Evolutionary conservation across 2,329 filamentous ascomycete species (phyloP), one percentile per base, ranked within the genome.

Genomic region (Alternaria hordeiaustralica): DNA sequence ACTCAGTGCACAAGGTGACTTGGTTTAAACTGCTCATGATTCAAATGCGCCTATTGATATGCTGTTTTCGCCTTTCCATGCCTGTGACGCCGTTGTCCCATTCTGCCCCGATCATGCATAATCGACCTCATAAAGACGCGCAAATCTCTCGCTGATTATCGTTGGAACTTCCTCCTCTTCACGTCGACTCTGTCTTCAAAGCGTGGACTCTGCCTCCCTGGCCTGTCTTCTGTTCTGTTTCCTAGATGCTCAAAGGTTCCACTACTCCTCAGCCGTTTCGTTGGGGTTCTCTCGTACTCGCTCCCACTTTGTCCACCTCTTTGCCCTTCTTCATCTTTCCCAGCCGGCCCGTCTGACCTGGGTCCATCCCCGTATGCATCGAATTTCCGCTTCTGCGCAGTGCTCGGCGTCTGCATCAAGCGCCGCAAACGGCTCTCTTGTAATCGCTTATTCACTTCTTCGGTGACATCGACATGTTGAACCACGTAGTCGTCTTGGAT

Each of bases 321-420:
- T 47, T 54, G 61, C 18, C 54, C 47, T 15, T 69, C 66, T 18
- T 66, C 63, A 12, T 71, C 73, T 10, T 57, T 60, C 2, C 70
- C 71, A 18, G 53, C 64, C 4, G 66, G 61, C 23, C 63, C 70
- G 11, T 65, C 73, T 60, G 69, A 65, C 15, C 45, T 65, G 5
- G 66, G 61, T 11, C 69, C 69, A n/a, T 71, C 69, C 30, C 73
- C 75, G 21, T 74, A 70, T 5, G 67, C 69, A 51, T 75, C 64
- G 54, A 69, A 74, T 63, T 78, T 78, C 44, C 76, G 73, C 61
- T 78, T 78, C 53, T 77, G 74, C n/a, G 75, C 68, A 13, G 75
- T 78, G 43, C 71, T 73, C 6, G 75, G 75, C 33, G 73, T 70
- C 30, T 75, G 74, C 74, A 76, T 76, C 36, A 78, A 62, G 36